phyloP scores from a whole-genome alignment of 1,139 yeast species.

The Taphrina betulina region DNA sequence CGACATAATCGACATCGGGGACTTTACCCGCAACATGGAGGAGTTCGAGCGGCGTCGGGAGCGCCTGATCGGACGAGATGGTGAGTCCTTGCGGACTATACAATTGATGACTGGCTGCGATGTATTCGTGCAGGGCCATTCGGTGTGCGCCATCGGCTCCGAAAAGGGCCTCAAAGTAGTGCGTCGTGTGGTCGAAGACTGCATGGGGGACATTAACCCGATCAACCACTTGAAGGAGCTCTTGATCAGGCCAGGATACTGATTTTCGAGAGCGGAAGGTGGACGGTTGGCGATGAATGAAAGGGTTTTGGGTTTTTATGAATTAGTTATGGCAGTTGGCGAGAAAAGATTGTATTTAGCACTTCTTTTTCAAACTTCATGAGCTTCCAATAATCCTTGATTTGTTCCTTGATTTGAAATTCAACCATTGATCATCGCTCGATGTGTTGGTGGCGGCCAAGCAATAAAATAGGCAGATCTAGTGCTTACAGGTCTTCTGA shows the following conservation, averaged over 20 bases:
- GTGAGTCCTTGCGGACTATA: conserved; percentile 90
- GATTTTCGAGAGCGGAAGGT: no score
- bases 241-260: conserved; percentile 94
- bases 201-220: conserved; percentile 94
- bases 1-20: conserved; percentile 93
- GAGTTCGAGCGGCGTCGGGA: conserved; percentile 93
- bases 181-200: conserved; percentile 92
- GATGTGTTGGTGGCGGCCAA: no score
- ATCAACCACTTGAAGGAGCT: conserved; percentile 93
- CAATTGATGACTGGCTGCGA: conserved; percentile 91
- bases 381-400: no score
- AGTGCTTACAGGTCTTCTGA: no score
- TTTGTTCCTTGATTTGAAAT: no score
- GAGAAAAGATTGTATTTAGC: no score
- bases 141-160: conserved; percentile 97
- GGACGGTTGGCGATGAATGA: no score
- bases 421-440: no score
- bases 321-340: no score
- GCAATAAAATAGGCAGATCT: no score
- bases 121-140: conserved; percentile 92
- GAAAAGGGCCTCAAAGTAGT: conserved; percentile 87
- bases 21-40: conserved; percentile 82
- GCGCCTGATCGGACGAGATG: conserved; percentile 92
- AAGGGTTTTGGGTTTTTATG: no score
- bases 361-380: no score